phyloP scores from a whole-genome alignment of 148 eudicot genomes.

The Vaccinium corymbosum region DNA sequence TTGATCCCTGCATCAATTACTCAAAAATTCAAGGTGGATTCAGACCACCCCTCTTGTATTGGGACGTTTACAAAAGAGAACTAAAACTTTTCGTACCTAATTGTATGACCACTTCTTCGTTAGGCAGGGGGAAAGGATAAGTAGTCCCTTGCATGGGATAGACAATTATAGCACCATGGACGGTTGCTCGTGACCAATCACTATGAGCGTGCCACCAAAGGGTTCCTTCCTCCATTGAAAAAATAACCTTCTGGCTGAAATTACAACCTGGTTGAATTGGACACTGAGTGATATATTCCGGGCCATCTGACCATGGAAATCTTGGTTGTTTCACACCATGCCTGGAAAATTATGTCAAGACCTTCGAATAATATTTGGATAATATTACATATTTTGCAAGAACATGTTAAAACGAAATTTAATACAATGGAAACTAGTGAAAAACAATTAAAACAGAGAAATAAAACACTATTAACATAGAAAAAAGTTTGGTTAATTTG shows the following conservation, averaged over 20 bases:
- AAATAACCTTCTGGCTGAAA: constrained; percentile 14
- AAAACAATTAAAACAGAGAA: too few relatives aligned
- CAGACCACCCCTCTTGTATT: neutral
- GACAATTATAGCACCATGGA: constrained; percentile 18
- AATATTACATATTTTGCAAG: too few relatives aligned
- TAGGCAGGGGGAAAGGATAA: constrained; percentile 17
- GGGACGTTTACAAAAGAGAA: neutral
- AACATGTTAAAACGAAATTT: neutral
- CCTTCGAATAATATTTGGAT: too few relatives aligned
- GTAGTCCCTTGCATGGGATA: constrained; percentile 14
- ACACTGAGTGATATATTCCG: constrained; percentile 21
- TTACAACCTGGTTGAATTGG: constrained; percentile 15
- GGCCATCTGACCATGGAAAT: constrained; percentile 20
- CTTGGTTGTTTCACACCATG: constrained; percentile 21
- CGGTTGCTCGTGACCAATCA: constrained; percentile 17
- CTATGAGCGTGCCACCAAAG: constrained; percentile 16
- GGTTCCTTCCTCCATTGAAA: constrained; percentile 16
- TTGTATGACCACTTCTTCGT: constrained; percentile 7
- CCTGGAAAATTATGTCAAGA: constrained; percentile 2
- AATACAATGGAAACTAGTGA: neutral
- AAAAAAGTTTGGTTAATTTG: neutral
- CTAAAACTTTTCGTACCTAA: neutral
- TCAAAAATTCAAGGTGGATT: neutral
- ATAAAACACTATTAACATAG: neutral
- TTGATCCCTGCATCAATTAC: neutral